Percentiles rank a stretch among this genome's conserved stretches.
phyloP scores from a whole-genome alignment of 202 grass and related monocot species.

The Elaeis oleifera region DNA sequence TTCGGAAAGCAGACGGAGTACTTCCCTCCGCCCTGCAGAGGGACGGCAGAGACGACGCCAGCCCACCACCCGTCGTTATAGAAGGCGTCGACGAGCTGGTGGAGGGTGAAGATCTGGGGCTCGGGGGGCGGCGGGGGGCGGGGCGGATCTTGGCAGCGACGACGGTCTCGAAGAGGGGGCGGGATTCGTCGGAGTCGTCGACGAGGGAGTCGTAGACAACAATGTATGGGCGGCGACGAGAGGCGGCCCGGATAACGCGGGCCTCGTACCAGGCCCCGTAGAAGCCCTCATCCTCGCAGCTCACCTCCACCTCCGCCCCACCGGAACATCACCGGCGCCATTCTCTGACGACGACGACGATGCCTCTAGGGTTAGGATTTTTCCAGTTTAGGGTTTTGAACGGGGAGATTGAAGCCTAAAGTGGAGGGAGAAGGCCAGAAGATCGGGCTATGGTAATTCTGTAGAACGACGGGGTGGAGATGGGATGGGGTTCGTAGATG shows the following conservation, averaged over 20 bases:
- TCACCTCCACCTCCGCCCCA: background rate
- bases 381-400: no score
- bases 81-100: conserved; percentile 63
- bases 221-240: background rate
- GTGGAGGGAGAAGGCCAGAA: no score
- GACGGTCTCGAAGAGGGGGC: conserved; percentile 34
- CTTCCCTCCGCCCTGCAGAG: background rate
- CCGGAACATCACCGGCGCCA: background rate
- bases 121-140: conserved; percentile 19
- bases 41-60: conserved; percentile 36
- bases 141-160: conserved; percentile 26
- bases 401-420: no score
- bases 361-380: no score
- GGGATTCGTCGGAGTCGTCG: conserved; percentile 2
- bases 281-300: conserved; percentile 3
- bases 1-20: no score
- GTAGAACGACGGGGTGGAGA: no score
- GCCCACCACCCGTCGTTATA: conserved; percentile 73
- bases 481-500: no score
- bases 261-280: conserved; percentile 59
- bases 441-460: no score
- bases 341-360: no score
- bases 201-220: conserved; percentile 40
- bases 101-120: conserved; percentile 12
- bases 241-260: background rate